Base-by-base conservation (phyloP, 2,329 filamentous ascomycete species). In the Penicillium sp. region DNA sequence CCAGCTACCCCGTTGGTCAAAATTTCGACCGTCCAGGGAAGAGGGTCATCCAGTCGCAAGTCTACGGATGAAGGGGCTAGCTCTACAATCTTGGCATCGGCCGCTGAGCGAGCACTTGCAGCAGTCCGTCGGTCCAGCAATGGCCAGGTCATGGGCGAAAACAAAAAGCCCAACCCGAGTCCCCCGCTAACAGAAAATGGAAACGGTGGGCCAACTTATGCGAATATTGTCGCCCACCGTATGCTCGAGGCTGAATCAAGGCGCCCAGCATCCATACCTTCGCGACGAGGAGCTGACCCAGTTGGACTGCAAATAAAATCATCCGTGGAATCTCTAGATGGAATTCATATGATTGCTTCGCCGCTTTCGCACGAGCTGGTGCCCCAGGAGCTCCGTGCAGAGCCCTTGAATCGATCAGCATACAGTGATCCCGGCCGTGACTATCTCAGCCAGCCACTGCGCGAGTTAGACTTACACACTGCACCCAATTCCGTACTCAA, bases 41-140 rank as follows among this genome's bases (percentile, higher is more conserved):
- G 67, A 55, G 74, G 69, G 47, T 70, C 66, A 19, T 70, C 67
- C 35, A 71, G 63, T 52, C 64, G 59, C n/a, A 52, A 55, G 11
- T 43, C 56, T 16, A 33, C 61, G 43, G 62, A 57, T 31, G 63
- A 58, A 43, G 54, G 51, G 19, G 58, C 52, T 31, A 65, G 54
- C 55, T 68, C 54, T 52, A 68, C 69, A 26, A 47, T 57, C 14
- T 31, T 62, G 4, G 55, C 61, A 55, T 78, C 76, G 3, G 71
- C 72, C 27, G 78, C 77, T 4, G 72, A 75, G 29, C 69, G 70
- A 54, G 70, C 73, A 14, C 63, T 80, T 6, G 66, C 72, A 6
- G 70, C 75, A 1, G 70, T 79, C 16, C 75, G 77, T 44, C 67
- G 69, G 33, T 66, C 66, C 6, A 78, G 71, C 52, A 70, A 71